Evolutionary conservation across 2,329 filamentous ascomycete genomes (phyloP).

Genomic region (Aureobasidium zeae): DNA sequence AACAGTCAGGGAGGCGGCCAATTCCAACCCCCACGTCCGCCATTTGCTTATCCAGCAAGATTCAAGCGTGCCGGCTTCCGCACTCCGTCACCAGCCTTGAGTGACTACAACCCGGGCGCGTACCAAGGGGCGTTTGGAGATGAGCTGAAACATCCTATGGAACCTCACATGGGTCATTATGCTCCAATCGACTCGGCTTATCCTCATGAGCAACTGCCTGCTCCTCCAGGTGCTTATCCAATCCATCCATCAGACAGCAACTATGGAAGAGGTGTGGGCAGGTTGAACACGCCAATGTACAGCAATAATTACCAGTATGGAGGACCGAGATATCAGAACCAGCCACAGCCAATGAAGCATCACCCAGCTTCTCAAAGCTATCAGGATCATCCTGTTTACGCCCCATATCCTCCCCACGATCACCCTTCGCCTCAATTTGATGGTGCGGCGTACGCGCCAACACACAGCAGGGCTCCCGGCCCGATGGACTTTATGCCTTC

Average conservation of each 20-base stretch:
- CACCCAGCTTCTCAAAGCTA: not conserved
- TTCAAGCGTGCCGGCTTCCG: slow-evolving; percentile 35
- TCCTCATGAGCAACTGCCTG: not conserved
- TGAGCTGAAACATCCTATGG: not conserved
- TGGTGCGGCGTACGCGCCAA: slow-evolving; percentile 14
- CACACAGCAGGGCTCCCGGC: slow-evolving; percentile 27
- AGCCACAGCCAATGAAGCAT: not conserved
- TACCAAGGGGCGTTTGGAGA: not conserved
- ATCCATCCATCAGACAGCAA: not conserved
- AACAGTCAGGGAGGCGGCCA: slow-evolving; percentile 33
- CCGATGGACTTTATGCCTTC: slow-evolving; percentile 33
- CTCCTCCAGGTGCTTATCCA: not conserved
- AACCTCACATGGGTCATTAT: not conserved
- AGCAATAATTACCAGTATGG: slow-evolving; percentile 23
- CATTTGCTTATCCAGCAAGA: slow-evolving; percentile 35
- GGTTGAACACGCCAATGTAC: slow-evolving; percentile 24
- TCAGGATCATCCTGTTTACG: not conserved
- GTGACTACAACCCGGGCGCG: slow-evolving; percentile 25
- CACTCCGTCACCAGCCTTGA: slow-evolving; percentile 36
- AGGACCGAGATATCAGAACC: not conserved
- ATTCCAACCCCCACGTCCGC: slow-evolving; percentile 28
- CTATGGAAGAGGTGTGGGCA: slow-evolving; percentile 17
- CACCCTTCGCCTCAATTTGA: not conserved
- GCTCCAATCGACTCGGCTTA: not conserved
- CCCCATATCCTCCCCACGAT: not conserved